A percentile compares a stretch with the other conserved stretches of the same genome.
phyloP scores from a whole-genome alignment of 768 basidiomycete genomes.

The Suillus clintonianus region DNA sequence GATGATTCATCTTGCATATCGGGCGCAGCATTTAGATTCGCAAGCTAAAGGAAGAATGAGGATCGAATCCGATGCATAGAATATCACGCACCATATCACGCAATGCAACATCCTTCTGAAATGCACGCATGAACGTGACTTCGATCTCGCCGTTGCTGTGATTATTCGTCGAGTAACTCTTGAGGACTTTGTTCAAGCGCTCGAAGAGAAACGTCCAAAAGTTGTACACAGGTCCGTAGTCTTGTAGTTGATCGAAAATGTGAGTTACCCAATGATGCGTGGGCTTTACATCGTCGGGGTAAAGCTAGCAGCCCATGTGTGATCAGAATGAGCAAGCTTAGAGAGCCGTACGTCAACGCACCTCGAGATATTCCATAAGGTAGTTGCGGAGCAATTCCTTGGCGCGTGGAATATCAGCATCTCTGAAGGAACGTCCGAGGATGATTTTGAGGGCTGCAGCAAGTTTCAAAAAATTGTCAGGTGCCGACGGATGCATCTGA shows the following conservation, averaged over 20 bases:
- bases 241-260: conserved; percentile 13
- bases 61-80: background rate
- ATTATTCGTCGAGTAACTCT: conserved; percentile 25
- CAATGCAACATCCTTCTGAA: conserved; percentile 11
- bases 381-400: background rate
- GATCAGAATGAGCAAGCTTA: background rate
- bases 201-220: conserved; percentile 36
- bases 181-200: conserved; percentile 33
- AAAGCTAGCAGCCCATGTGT: background rate
- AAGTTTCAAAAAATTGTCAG: background rate
- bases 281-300: background rate
- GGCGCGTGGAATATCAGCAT: background rate
- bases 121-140: conserved; percentile 27
- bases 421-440: background rate
- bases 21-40: background rate
- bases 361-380: background rate
- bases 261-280: background rate
- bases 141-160: conserved; percentile 30
- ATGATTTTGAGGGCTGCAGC: background rate
- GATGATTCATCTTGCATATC: background rate
- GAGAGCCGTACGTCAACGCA: background rate
- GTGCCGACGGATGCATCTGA: background rate
- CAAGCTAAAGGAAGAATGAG: background rate
- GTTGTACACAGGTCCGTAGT: conserved; percentile 31
- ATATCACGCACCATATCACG: conserved; percentile 14